Conservation (phyloP, 2,329 filamentous ascomycete genomes). For the Cercospora citrullina region DNA sequence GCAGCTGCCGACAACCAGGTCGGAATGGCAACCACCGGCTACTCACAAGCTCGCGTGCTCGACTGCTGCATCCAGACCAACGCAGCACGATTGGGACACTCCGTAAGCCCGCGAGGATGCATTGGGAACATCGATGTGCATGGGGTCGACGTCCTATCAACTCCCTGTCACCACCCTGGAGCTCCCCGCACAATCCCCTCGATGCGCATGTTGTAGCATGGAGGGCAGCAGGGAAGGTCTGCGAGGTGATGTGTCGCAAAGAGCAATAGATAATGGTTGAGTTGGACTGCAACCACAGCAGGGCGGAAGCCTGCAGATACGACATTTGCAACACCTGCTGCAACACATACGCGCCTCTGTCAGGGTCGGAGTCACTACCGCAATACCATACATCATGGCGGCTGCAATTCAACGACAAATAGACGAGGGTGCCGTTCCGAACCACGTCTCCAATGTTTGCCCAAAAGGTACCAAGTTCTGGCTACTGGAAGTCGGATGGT, state of each 20-base stretch:
- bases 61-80: constrained; percentile 1
- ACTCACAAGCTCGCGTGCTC: constrained; percentile 13
- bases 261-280: constrained; percentile 13
- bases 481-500: constrained; percentile 37
- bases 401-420: constrained; percentile 36
- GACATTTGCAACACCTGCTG: constrained; percentile 10
- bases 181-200: constrained; percentile 17
- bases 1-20: constrained; percentile 9
- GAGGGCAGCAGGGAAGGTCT: constrained; percentile 6
- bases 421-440: constrained; percentile 37
- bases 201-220: constrained; percentile 10
- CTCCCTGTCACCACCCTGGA: constrained; percentile 15
- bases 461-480: constrained; percentile 51
- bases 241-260: constrained; percentile 10
- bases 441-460: constrained; percentile 41
- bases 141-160: neutral
- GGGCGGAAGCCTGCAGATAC: constrained; percentile 1
- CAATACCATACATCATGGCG: constrained; percentile 12
- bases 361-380: neutral
- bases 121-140: neutral
- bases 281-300: neutral
- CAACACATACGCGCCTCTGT: neutral
- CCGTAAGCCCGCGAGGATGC: neutral
- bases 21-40: neutral
- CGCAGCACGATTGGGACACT: neutral